These are phyloP conservation scores for Hortiboletus campestris DNA, from an alignment of 768 basidiomycete species.

Conservation along the genomic window DNA sequence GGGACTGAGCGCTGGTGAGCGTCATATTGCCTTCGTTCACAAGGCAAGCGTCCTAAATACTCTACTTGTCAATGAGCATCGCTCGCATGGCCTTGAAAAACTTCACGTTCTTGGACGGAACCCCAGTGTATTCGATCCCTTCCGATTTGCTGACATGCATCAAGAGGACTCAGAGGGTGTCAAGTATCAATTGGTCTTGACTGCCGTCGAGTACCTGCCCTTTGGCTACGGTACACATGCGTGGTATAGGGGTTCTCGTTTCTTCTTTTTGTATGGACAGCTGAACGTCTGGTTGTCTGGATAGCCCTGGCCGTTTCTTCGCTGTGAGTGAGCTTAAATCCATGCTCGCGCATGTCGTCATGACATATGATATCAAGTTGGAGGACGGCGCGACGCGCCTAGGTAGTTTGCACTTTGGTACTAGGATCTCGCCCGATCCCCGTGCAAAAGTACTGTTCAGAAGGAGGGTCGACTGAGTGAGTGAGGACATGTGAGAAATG, in stretches of 20 bases:
- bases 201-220: constrained; percentile 31
- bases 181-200: constrained; percentile 38
- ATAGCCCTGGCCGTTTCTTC: constrained; percentile 38
- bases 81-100: constrained; percentile 32
- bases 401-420: background rate
- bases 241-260: constrained; percentile 20
- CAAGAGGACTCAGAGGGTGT: constrained; percentile 31
- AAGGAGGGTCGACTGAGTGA: constrained; percentile 1
- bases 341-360: constrained; percentile 46
- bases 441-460: constrained; percentile 11
- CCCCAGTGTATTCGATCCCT: constrained; percentile 44
- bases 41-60: background rate
- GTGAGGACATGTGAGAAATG: too few relatives aligned
- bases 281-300: too few relatives aligned
- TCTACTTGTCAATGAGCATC: constrained; percentile 23
- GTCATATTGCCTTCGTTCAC: too few relatives aligned
- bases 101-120: constrained; percentile 39
- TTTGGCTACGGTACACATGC: constrained; percentile 37
- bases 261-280: background rate
- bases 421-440: background rate
- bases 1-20: constrained; percentile 27
- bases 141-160: constrained; percentile 44
- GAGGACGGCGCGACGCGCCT: constrained; percentile 1
- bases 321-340: constrained; percentile 44
- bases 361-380: constrained; percentile 22